A percentile compares a stretch with the other conserved stretches of the same genome.
phyloP scores from a whole-genome alignment of 345 rosid species.

The Kandelia obovata region DNA sequence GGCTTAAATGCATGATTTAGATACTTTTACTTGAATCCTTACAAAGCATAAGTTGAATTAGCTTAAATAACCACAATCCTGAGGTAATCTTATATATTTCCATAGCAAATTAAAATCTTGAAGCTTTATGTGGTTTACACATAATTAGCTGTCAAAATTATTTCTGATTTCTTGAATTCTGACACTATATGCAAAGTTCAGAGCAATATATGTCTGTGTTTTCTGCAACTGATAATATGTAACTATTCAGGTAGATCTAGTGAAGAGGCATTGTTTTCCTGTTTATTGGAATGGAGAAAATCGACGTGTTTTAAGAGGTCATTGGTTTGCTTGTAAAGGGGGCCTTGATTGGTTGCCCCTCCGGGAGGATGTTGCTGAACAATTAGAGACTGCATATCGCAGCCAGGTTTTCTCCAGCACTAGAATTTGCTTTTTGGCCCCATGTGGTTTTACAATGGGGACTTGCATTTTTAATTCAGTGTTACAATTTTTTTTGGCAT shows the following conservation, averaged over 20 bases:
- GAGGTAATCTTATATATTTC: no score
- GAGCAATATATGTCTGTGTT: neutral
- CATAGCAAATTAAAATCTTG: no score
- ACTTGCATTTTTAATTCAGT: constrained; percentile 2
- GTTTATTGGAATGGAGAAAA: constrained; percentile 98
- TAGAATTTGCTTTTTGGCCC: neutral
- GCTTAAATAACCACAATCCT: no score
- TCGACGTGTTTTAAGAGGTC: constrained; percentile 93
- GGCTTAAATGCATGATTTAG: no score
- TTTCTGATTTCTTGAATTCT: no score
- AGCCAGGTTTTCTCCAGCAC: constrained; percentile 48
- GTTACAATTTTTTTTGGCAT: neutral
- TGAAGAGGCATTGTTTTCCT: constrained; percentile 79
- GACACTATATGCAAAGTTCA: neutral
- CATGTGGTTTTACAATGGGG: neutral
- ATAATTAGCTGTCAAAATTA: no score
- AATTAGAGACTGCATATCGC: constrained; percentile 77
- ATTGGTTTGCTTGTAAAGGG: constrained; percentile 96
- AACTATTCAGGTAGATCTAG: constrained; percentile 72
- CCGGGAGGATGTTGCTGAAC: constrained; percentile 90
- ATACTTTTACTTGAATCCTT: no score
- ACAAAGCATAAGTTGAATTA: no score
- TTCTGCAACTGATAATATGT: constrained; percentile 14
- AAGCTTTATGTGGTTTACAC: no score
- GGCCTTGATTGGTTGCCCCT: constrained; percentile 93